Base-by-base conservation (phyloP, 2,329 filamentous ascomycete species). In the Blastomyces emzantsi region DNA sequence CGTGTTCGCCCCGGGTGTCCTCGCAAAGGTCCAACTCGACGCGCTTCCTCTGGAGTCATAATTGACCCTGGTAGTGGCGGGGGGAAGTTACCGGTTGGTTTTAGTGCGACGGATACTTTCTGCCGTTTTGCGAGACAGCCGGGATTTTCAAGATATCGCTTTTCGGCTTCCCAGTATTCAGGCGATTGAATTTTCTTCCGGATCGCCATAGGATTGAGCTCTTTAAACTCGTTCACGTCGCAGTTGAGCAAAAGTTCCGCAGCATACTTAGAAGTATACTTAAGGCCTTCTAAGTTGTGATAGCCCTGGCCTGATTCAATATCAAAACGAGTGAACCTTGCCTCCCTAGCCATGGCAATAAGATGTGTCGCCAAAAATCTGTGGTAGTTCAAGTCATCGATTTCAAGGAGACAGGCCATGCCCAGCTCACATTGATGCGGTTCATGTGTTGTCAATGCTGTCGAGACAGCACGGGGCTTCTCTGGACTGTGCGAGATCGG, bases 381-480 rank as follows among this genome's bases (percentile, higher is more conserved):
- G 39, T 60, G 57, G 43, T 60, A 47, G 5, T 60, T 60, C 57
- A 60, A 25, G 41, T 60, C 43, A 19, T 47, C 57, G 22, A 60
- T 45, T 30, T 60, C 57, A 5, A 60, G 57, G 7, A 60, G 57
- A n/a, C 39, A 60, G 15, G 30, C 15, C 5, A 60, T 60, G 1
- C 39, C 57, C 57, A 60, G 57, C 57, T 2, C 15, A 60, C 39
- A 60, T 22, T 51, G 22, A 51, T 51, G 47, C 47, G 47, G 47
- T 51, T 25, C 22, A 22, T 51, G 47, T 4, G 47, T 51, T 25
- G 47, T 11, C n/a, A 22, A 22, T 0, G 9, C 11, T 13, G 22
- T 25, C 9, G 11, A n/a, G 6, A 47, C 19, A 3, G 45, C 1
- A n/a, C 45, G 19, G 7, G 19, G 45, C 45, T 47, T 22, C 17